Percentiles rank a stretch among this genome's conserved stretches.
Conservation (phyloP, 306 rosid species). For the Gynostemma pentaphyllum region DNA sequence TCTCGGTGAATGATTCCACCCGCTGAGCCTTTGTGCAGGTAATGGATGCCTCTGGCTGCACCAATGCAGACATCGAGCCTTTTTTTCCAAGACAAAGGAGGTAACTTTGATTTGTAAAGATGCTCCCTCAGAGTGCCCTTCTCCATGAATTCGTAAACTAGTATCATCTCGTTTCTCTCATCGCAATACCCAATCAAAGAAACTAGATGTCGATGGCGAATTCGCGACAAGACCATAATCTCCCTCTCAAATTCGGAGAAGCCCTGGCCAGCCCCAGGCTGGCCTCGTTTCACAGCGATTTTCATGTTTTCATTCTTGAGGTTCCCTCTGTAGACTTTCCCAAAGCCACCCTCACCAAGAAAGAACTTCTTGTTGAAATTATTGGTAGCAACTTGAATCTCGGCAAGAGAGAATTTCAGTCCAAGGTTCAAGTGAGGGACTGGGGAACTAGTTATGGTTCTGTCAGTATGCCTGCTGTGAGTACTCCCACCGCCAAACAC, state of each 20-base stretch:
- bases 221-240: conserved; percentile 36
- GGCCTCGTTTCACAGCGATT: conserved; percentile 44
- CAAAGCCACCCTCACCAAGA: conserved; percentile 44
- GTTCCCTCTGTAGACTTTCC: conserved; percentile 32
- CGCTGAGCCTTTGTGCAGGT: conserved; percentile 41
- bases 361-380: conserved; percentile 23
- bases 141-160: conserved; percentile 45
- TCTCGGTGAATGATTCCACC: conserved; percentile 46
- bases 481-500: conserved; percentile 33
- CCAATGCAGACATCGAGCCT: conserved; percentile 42
- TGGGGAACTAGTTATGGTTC: conserved; percentile 13
- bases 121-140: conserved; percentile 43
- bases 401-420: conserved; percentile 25
- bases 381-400: conserved; percentile 27
- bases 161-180: conserved; percentile 44
- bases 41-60: conserved; percentile 31
- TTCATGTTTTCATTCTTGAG: conserved; percentile 18
- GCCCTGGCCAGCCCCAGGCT: conserved; percentile 41
- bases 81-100: conserved; percentile 37
- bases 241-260: conserved; percentile 36
- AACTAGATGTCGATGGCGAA: conserved; percentile 23
- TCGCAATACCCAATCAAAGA: conserved; percentile 35
- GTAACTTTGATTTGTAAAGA: conserved; percentile 20
- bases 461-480: conserved; percentile 19
- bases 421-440: conserved; percentile 23